Percentiles rank a stretch among this genome's conserved stretches.
These are phyloP conservation scores for Epichloe uncinata DNA, from an alignment of 2,329 filamentous ascomycete genomes.

Conservation along the genomic window DNA sequence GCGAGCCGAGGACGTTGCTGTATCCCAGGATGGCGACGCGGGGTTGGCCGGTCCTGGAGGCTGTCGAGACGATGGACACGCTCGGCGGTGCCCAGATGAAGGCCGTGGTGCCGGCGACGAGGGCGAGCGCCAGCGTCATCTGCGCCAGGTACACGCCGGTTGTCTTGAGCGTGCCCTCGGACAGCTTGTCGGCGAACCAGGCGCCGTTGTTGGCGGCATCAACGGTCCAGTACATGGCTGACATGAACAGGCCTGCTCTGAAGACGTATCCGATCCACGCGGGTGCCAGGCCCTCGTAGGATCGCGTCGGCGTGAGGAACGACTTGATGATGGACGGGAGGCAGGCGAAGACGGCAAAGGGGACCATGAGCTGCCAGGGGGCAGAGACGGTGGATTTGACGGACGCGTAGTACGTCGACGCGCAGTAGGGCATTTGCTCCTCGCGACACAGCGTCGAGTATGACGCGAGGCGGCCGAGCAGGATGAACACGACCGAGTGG, in stretches of 20 bases:
- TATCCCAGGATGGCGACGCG: conserved; percentile 77
- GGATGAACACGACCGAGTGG: conserved; percentile 71
- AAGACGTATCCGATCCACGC: conserved; percentile 75
- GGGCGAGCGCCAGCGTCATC: conserved; percentile 61
- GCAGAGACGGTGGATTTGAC: conserved; percentile 85
- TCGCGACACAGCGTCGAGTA: conserved; percentile 89
- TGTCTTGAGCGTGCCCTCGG: conserved; percentile 55
- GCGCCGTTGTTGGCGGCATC: conserved; percentile 78
- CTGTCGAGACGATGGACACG: conserved; percentile 52
- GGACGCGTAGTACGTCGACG: conserved; percentile 90
- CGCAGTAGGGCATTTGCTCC: conserved; percentile 96
- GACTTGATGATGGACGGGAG: conserved; percentile 66
- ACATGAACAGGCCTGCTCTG: conserved; percentile 59
- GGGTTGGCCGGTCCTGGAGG: conserved; percentile 29
- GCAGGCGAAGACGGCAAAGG: conserved; percentile 56
- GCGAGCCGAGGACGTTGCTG: conserved; percentile 81
- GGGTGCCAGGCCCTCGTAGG: conserved; percentile 75
- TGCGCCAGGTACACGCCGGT: conserved; percentile 69
- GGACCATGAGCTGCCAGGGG: conserved; percentile 74
- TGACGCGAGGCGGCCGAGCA: conserved; percentile 67
- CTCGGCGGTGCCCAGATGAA: conserved; percentile 80
- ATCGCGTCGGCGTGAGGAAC: conserved; percentile 70
- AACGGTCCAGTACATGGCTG: conserved; percentile 74
- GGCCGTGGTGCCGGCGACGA: conserved; percentile 72
- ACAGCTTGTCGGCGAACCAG: conserved; percentile 50